These are phyloP conservation scores for Brachypodium distachyon DNA, from an alignment of 202 grass and related monocot species.

Conservation along the genomic window DNA sequence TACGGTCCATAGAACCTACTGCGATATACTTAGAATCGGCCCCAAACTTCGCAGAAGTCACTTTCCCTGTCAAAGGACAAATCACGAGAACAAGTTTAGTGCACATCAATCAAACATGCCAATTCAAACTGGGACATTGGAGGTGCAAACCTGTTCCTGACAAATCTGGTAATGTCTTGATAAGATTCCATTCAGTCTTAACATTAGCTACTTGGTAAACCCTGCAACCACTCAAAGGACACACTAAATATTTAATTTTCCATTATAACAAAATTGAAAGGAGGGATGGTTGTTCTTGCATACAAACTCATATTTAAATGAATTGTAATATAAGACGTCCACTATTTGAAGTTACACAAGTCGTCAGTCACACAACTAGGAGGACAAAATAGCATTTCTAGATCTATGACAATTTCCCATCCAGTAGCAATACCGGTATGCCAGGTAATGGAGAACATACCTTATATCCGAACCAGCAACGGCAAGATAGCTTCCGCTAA, in stretches of 20 bases:
- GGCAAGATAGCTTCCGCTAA: slow-evolving; percentile 91
- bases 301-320: background rate
- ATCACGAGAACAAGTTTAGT: background rate
- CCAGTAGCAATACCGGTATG: background rate
- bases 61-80: slow-evolving; percentile 29
- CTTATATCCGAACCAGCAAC: slow-evolving; percentile 86
- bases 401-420: background rate
- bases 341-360: background rate
- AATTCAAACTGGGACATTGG: background rate
- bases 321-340: background rate
- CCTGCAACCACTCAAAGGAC: slow-evolving; percentile 27
- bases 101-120: background rate
- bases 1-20: slow-evolving; percentile 92
- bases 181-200: slow-evolving; percentile 90
- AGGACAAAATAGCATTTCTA: background rate
- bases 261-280: background rate
- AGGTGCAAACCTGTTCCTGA: slow-evolving; percentile 73
- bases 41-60: slow-evolving; percentile 73
- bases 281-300: background rate
- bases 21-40: slow-evolving; percentile 82
- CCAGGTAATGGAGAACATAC: slow-evolving; percentile 27
- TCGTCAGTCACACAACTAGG: background rate
- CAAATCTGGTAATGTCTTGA: slow-evolving; percentile 92
- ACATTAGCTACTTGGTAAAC: slow-evolving; percentile 96
- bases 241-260: background rate